A percentile compares a stretch with the other conserved stretches of the same genome.
Evolutionary conservation across 2,329 filamentous ascomycete genomes (phyloP).

Genomic region (Hymenoscyphus repandus): DNA sequence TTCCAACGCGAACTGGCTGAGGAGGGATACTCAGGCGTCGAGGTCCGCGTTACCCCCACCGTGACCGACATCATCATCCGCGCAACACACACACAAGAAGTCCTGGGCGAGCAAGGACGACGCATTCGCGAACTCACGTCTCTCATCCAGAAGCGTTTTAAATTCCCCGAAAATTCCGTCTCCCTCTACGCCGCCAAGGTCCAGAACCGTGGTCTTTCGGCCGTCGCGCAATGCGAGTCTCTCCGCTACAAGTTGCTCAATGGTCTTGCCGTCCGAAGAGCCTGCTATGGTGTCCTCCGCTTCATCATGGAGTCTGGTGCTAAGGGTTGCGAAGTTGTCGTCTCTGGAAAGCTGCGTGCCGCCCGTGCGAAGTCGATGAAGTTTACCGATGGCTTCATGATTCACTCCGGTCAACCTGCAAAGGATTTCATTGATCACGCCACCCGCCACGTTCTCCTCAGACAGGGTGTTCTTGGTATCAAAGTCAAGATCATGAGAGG

Average conservation of each 20-base stretch:
- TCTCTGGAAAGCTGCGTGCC: slow-evolving; percentile 97
- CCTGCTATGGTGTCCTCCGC: slow-evolving; percentile 99
- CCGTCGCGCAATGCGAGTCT: slow-evolving; percentile 99
- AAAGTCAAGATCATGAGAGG: slow-evolving; percentile 99
- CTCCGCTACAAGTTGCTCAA: slow-evolving; percentile 99
- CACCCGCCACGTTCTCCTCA: slow-evolving; percentile 98
- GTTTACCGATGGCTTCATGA: slow-evolving; percentile 99
- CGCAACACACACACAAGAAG: slow-evolving; percentile 99
- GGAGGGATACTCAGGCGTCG: slow-evolving; percentile 99
- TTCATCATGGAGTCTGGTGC: slow-evolving; percentile 99
- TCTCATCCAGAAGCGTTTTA: slow-evolving; percentile 99
- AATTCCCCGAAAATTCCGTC: slow-evolving; percentile 99
- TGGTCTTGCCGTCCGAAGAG: slow-evolving; percentile 95
- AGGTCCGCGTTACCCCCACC: slow-evolving; percentile 99
- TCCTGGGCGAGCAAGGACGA: slow-evolving; percentile 98
- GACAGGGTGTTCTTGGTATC: slow-evolving; percentile 99
- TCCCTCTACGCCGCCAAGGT: slow-evolving; percentile 99
- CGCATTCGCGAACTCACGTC: slow-evolving; percentile 99
- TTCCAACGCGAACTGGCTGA: slow-evolving; percentile 99
- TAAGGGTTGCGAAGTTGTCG: slow-evolving; percentile 99
- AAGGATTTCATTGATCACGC: slow-evolving; percentile 99
- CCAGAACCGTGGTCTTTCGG: slow-evolving; percentile 99
- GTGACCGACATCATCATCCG: slow-evolving; percentile 99
- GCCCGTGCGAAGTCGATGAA: slow-evolving; percentile 99
- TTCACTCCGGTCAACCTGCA: slow-evolving; percentile 99